phyloP scores from a whole-genome alignment of 1,284 basidiomycete species.

The Sporisorium exsertum region DNA sequence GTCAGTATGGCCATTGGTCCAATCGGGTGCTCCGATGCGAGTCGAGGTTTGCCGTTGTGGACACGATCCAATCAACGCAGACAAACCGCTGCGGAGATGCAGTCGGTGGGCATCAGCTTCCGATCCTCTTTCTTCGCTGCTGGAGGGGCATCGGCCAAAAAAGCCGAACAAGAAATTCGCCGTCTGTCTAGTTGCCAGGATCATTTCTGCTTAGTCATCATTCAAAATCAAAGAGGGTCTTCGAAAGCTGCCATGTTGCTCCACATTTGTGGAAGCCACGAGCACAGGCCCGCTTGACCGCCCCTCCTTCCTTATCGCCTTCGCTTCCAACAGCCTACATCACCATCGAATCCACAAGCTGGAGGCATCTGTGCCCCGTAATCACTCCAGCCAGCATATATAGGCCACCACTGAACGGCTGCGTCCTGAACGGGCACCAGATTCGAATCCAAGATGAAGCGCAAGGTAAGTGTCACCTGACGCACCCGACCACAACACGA shows the following conservation, averaged over 20 bases:
- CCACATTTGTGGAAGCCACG: not conserved
- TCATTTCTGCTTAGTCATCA: slow-evolving; percentile 17
- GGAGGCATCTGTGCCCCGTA: not conserved
- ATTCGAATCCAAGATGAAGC: slow-evolving; percentile 40
- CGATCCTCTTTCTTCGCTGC: too few relatives aligned
- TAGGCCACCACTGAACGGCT: not conserved
- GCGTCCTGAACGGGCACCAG: not conserved
- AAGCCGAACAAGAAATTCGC: slow-evolving; percentile 3
- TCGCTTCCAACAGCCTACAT: not conserved
- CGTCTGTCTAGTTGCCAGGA: too few relatives aligned
- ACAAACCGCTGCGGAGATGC: too few relatives aligned
- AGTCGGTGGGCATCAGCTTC: too few relatives aligned
- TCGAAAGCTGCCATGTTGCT: not conserved
- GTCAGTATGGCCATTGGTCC: not conserved
- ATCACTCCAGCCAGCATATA: not conserved
- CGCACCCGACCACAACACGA: not conserved
- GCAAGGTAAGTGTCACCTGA: slow-evolving; percentile 22
- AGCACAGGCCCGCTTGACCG: not conserved
- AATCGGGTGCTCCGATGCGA: slow-evolving; percentile 6
- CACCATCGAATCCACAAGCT: not conserved
- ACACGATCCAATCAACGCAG: slow-evolving; percentile 3
- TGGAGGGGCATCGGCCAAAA: slow-evolving; percentile 6
- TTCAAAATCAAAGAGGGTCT: slow-evolving; percentile 1
- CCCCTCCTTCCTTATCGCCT: not conserved
- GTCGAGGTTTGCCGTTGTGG: not conserved